A percentile compares a stretch with the other conserved stretches of the same genome.
Evolutionary conservation across 192 early-diverging fungal genomes (phyloP).

Genomic region (Umbelopsis sp.): DNA sequence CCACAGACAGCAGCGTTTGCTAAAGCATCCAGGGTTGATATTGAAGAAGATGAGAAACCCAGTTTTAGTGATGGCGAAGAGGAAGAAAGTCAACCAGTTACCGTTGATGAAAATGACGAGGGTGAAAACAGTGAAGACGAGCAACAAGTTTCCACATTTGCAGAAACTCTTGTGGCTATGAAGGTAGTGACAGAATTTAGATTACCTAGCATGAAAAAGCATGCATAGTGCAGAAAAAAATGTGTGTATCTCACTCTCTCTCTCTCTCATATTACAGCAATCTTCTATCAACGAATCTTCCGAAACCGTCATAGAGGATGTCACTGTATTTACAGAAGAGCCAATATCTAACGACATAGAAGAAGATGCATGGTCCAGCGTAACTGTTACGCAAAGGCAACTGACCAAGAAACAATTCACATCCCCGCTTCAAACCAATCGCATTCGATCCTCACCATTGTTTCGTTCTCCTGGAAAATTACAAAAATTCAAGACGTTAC

Average conservation of each 20-base stretch:
- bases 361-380: neutral
- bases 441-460: neutral
- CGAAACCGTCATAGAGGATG: neutral
- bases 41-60: slow-evolving; percentile 22
- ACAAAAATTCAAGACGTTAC: slow-evolving; percentile 20
- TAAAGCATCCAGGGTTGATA: slow-evolving; percentile 31
- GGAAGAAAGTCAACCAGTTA: slow-evolving; percentile 10
- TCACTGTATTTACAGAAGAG: neutral
- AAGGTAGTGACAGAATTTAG: neutral
- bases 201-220: too few species aligned
- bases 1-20: slow-evolving; percentile 44
- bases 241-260: too few species aligned
- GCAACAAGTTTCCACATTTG: slow-evolving; percentile 7
- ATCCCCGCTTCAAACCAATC: neutral
- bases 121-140: slow-evolving; percentile 20
- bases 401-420: neutral
- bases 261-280: neutral
- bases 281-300: neutral
- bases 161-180: neutral
- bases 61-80: slow-evolving; percentile 37
- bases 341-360: neutral
- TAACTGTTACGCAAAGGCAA: neutral
- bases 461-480: slow-evolving; percentile 17
- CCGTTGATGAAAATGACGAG: neutral
- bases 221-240: too few species aligned